Evolutionary conservation across 176 grass and related monocot genomes (phyloP).

Genomic region (Poa annua): DNA sequence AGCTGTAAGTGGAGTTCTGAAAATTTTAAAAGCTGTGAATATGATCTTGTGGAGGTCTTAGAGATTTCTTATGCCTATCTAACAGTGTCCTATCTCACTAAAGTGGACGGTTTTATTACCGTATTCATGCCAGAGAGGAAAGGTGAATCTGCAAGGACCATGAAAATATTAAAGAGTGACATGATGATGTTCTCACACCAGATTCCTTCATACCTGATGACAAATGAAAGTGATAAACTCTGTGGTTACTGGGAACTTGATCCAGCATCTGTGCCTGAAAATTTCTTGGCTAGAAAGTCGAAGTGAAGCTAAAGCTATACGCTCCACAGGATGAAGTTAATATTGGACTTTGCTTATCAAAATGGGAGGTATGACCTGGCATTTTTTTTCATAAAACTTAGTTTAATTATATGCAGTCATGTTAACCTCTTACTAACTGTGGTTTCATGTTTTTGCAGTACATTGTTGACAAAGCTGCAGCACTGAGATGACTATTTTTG

Average conservation of each 20-base stretch:
- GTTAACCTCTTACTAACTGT: neutral
- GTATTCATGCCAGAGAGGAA: slow-evolving; percentile 56
- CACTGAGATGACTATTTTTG: neutral
- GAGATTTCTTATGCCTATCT: slow-evolving; percentile 19
- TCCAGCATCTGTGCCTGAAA: slow-evolving; percentile 59
- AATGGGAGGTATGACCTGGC: slow-evolving; percentile 5
- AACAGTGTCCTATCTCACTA: slow-evolving; percentile 47
- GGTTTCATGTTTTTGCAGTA: slow-evolving; percentile 31
- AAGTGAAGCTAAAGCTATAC: slow-evolving; percentile 3
- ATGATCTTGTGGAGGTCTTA: slow-evolving; percentile 55
- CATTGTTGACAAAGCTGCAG: slow-evolving; percentile 14
- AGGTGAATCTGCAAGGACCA: slow-evolving; percentile 13
- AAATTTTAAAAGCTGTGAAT: slow-evolving; percentile 55
- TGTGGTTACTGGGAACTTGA: slow-evolving; percentile 71
- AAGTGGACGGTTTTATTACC: slow-evolving; percentile 55
- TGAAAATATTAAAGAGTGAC: slow-evolving; percentile 48
- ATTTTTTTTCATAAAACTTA: neutral
- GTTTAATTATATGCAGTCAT: slow-evolving; percentile 8
- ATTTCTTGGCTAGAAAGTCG: slow-evolving; percentile 33
- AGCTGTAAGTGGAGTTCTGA: slow-evolving; percentile 44
- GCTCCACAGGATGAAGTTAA: neutral
- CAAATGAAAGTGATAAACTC: slow-evolving; percentile 44
- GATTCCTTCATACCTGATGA: slow-evolving; percentile 59
- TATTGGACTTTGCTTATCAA: slow-evolving; percentile 9
- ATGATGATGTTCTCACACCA: slow-evolving; percentile 71